Percentiles rank a stretch among this genome's conserved stretches.
Conservation (phyloP, 1,284 basidiomycete genomes). For the Thecaphora thlaspeos region DNA sequence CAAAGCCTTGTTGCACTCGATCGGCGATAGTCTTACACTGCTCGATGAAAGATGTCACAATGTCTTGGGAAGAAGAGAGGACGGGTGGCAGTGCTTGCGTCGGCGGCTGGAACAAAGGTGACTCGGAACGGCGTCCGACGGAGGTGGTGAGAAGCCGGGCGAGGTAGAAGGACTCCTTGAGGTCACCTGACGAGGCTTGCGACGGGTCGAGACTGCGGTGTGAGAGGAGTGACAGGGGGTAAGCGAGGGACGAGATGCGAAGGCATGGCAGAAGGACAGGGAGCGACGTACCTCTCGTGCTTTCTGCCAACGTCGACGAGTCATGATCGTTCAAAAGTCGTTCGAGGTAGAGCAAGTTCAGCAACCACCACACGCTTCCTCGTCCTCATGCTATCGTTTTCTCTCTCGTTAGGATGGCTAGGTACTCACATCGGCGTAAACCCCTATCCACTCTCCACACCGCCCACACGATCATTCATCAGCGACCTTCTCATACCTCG, state of each 20-base stretch:
- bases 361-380: no score
- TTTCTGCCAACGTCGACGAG: no score
- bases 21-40: conserved; percentile 32
- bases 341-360: no score
- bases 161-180: conserved; percentile 51
- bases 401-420: no score
- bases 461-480: background rate
- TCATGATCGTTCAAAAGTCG: no score
- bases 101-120: conserved; percentile 13
- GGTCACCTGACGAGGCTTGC: conserved; percentile 20
- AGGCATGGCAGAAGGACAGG: no score
- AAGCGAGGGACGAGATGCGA: no score
- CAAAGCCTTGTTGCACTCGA: conserved; percentile 32
- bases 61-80: conserved; percentile 8
- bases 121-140: background rate
- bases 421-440: background rate
- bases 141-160: conserved; percentile 13
- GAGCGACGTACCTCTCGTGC: no score
- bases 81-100: conserved; percentile 25
- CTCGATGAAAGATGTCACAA: conserved; percentile 24
- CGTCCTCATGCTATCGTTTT: no score
- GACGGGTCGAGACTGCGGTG: no score
- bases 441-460: background rate
- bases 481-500: no score
- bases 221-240: no score